A percentile compares a stretch with the other conserved stretches of the same genome.
Conservation (phyloP, 1,139 yeast species). For the Keqinozyma sinolaborantium region DNA sequence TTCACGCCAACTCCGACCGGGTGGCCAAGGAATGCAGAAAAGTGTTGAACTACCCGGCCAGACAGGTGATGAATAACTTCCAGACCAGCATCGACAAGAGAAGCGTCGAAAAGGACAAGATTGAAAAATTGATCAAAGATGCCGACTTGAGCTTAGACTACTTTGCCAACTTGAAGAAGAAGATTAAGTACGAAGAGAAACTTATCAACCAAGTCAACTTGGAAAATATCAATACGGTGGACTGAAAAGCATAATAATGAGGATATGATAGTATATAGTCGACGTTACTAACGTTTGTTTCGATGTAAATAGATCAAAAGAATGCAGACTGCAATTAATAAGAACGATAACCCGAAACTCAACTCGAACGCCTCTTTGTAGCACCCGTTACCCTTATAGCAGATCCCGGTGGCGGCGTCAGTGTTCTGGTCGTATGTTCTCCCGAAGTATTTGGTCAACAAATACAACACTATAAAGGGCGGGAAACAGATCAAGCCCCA, state of each 20-base stretch:
- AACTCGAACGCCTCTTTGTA: slow-evolving; percentile 32
- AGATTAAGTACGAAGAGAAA: slow-evolving; percentile 44
- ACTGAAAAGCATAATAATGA: slow-evolving; percentile 20
- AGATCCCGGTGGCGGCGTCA: slow-evolving; percentile 28
- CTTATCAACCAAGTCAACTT: slow-evolving; percentile 50
- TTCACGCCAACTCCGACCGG: slow-evolving; percentile 73
- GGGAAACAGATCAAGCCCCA: slow-evolving; percentile 49
- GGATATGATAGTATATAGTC: slow-evolving; percentile 1
- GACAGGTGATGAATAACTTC: slow-evolving; percentile 77
- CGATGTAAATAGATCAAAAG: slow-evolving; percentile 24
- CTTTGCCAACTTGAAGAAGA: slow-evolving; percentile 51
- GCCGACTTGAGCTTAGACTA: slow-evolving; percentile 60
- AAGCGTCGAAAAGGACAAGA: slow-evolving; percentile 54
- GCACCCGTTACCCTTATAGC: slow-evolving; percentile 35
- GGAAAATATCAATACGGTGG: slow-evolving; percentile 47
- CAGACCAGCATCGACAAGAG: slow-evolving; percentile 68
- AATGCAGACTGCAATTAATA: slow-evolving; percentile 18
- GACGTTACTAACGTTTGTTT: slow-evolving; percentile 8
- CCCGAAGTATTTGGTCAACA: slow-evolving; percentile 40
- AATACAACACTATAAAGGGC: slow-evolving; percentile 31
- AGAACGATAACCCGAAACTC: slow-evolving; percentile 23
- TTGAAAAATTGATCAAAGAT: slow-evolving; percentile 50
- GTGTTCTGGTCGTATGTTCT: slow-evolving; percentile 32
- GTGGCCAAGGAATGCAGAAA: slow-evolving; percentile 79
- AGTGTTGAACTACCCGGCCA: slow-evolving; percentile 76